phyloP scores from a whole-genome alignment of 306 rosid genomes.

The Pyrus pyrifolia region DNA sequence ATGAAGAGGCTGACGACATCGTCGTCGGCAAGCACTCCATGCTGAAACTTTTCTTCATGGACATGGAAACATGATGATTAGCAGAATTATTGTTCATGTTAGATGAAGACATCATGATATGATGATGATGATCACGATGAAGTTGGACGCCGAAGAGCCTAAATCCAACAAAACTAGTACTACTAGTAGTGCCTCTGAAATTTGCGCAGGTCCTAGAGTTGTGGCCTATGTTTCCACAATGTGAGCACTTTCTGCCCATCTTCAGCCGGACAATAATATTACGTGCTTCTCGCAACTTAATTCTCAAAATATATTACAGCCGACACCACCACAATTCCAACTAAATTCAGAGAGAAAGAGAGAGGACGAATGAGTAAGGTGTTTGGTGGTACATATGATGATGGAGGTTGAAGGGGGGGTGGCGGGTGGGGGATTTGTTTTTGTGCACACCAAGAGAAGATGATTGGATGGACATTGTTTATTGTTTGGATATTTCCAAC shows the following conservation, averaged over 20 bases:
- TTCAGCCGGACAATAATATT: slow-evolving; percentile 12
- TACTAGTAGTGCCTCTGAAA: slow-evolving; percentile 16
- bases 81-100: background rate
- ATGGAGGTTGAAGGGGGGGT: slow-evolving; percentile 8
- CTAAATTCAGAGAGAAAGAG: background rate
- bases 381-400: slow-evolving; percentile 56
- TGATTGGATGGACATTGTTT: slow-evolving; percentile 52
- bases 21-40: slow-evolving; percentile 47
- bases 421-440: slow-evolving; percentile 32
- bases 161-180: slow-evolving; percentile 20
- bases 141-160: slow-evolving; percentile 85
- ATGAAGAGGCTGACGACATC: slow-evolving; percentile 29
- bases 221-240: slow-evolving; percentile 89
- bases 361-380: slow-evolving; percentile 3
- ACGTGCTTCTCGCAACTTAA: background rate
- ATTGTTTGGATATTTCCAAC: slow-evolving; percentile 29
- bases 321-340: background rate
- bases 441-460: slow-evolving; percentile 44
- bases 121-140: slow-evolving; percentile 6
- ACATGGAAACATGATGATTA: background rate
- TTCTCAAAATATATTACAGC: background rate
- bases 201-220: slow-evolving; percentile 89
- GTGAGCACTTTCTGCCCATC: slow-evolving; percentile 97
- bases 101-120: slow-evolving; percentile 7
- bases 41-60: slow-evolving; percentile 74